Percentiles rank a stretch among this genome's conserved stretches.
phyloP scores from a whole-genome alignment of 768 basidiomycete species.

The Pleurotus tuber-regium region DNA sequence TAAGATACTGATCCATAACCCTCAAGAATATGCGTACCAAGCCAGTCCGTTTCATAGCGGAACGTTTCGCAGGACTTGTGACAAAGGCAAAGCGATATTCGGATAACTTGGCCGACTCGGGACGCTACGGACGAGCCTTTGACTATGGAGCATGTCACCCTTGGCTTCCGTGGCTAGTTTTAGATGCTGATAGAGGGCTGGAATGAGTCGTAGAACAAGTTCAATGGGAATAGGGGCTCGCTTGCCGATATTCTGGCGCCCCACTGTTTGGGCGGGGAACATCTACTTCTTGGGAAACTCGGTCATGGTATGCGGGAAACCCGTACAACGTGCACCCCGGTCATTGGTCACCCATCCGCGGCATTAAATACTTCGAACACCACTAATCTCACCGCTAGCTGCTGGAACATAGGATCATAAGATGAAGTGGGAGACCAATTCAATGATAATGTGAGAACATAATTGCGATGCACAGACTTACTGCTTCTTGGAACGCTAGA shows the following conservation, averaged over 20 bases:
- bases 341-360: neutral
- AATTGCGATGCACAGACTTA: neutral
- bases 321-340: too few species aligned
- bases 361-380: neutral
- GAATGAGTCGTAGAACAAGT: neutral
- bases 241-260: constrained; percentile 9
- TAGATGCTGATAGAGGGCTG: neutral
- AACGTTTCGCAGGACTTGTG: neutral
- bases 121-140: constrained; percentile 3
- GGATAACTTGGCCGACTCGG: neutral
- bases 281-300: neutral
- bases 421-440: neutral
- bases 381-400: neutral
- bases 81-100: neutral
- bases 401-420: neutral
- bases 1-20: constrained; percentile 3
- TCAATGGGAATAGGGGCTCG: constrained; percentile 5
- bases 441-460: neutral
- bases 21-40: neutral
- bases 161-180: constrained; percentile 5
- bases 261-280: constrained; percentile 1
- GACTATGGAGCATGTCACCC: neutral
- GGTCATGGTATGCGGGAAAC: neutral
- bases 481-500: constrained; percentile 1
- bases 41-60: constrained; percentile 1